These are phyloP conservation scores for Eucommia ulmoides DNA, from an alignment of 257 asterid species.

Conservation along the genomic window DNA sequence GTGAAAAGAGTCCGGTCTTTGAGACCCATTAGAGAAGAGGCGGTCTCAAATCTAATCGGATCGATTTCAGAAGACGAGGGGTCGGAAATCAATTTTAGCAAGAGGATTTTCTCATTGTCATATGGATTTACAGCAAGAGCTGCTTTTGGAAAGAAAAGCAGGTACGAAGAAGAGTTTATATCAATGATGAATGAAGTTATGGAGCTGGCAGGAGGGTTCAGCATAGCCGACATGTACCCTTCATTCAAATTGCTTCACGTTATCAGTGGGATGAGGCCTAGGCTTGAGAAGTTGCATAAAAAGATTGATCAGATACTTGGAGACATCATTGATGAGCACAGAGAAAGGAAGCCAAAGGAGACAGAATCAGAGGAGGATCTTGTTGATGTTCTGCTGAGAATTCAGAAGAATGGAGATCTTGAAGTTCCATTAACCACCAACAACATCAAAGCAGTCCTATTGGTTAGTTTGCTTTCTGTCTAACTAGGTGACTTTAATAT, in stretches of 20 bases:
- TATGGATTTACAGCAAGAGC: slow-evolving; percentile 11
- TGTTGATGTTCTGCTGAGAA: slow-evolving; percentile 15
- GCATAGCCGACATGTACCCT: slow-evolving; percentile 20
- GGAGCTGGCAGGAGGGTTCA: slow-evolving; percentile 15
- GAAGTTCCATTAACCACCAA: slow-evolving; percentile 7
- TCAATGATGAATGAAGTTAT: slow-evolving; percentile 1
- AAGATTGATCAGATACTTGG: slow-evolving; percentile 16
- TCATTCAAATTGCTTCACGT: slow-evolving; percentile 10
- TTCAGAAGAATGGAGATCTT: slow-evolving; percentile 4
- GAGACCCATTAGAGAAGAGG: slow-evolving; percentile 4
- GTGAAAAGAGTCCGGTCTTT: slow-evolving; percentile 9
- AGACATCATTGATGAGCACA: slow-evolving; percentile 15
- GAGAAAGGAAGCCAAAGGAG: background rate
- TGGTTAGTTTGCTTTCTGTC: slow-evolving; percentile 6
- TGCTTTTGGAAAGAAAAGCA: slow-evolving; percentile 15
- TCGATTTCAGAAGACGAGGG: slow-evolving; percentile 11
- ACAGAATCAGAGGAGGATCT: slow-evolving; percentile 6
- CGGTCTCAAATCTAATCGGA: background rate
- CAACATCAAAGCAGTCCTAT: slow-evolving; percentile 13
- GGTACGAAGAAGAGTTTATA: slow-evolving; percentile 11
- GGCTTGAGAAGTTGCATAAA: slow-evolving; percentile 9
- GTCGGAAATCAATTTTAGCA: slow-evolving; percentile 15
- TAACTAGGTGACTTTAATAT: background rate
- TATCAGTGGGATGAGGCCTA: slow-evolving; percentile 17
- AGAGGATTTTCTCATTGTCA: slow-evolving; percentile 4